Evolutionary conservation across 257 asterid genomes (phyloP), one percentile per base, ranked within the genome.

Genomic region (Catharanthus roseus): DNA sequence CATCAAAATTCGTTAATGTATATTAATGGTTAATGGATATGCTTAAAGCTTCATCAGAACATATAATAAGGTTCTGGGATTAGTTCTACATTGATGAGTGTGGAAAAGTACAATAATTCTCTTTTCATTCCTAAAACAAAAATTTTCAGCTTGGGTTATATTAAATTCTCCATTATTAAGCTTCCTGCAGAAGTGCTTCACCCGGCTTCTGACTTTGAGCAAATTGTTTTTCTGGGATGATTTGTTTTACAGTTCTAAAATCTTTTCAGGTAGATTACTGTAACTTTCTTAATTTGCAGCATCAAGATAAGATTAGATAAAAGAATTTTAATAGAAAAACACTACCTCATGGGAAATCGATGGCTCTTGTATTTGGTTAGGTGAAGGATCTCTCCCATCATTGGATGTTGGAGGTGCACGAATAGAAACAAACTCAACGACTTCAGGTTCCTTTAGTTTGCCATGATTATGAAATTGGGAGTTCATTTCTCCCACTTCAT

Each of bases 341-440:
- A 72, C 53, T 80, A 90, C 98, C 96, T 86, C 83, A 65, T 51
- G 71, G 73, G 81, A 54, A 67, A 72, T 85, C 38, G 80, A 68
- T 64, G 73, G 81, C 67, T 79, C 74, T 79, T 72, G 83, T 26
- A 72, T 51, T 68, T 54, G 81, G 74, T 68, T 53, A 71, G 77
- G 79, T 44, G 53, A 68, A 58, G 77, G 74, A 80, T 72, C 81
- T 67, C 69, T 82, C 77, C 79, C 77, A 58, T 77, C 79, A 77
- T 73, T 68, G n/a, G 78, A 73, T 41, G 90, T 67, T 19, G 76
- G 79, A 38, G 81, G 80, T 77, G 85, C 89, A 79, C 70, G 82
- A 23, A 72, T 64, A 34, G 83, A 73, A 74, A 76, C 79, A 69
- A 76, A 74, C 63, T 76, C 82, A 68, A 67, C 77, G 57, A 36